Base-by-base conservation (phyloP, 2,329 filamentous ascomycete genomes). In the Uncinocarpus reesii region DNA sequence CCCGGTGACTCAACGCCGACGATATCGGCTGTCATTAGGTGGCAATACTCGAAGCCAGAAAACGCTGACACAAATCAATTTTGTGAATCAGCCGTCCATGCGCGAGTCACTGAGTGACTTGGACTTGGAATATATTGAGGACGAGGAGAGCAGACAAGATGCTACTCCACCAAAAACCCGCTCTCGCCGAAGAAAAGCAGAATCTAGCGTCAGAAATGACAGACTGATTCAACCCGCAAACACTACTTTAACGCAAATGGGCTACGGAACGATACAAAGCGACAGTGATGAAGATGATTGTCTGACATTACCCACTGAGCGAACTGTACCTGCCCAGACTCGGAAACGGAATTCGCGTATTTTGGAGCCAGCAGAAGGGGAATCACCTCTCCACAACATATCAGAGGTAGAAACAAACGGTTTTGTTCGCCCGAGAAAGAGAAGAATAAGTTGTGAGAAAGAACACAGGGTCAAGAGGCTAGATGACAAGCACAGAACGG, bases 51-150 rank as follows among this genome's bases (percentile, higher is more conserved):
- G 45, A 6, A 61, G 58, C 11, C 67, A 70, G 40, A 60, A 64
- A 1, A 70, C 67, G 0, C 59, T 70, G 13, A 70, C 67, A 1
- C 67, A 70, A 49, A 65, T 70, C 42, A 65, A 64, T 31, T 69
- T 63, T 43, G 64, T 67, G 38, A 60, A 59, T 2, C 59, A 36
- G 55, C 47, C 32, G 53, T 42, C 45, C 52, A 50, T 51, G 4
- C 7, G 2, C 21, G 31, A 10, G 45, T 35, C 42, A 49, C 48
- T 41, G 28, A 56, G 58, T 42, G 50, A 62, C 35, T 58, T 60
- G 4, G 51, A 60, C 24, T 56, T 64, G n/a, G 56, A 63, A 32
- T 65, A 65, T 49, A 57, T 65, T 16, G 56, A 60, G 7, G 52
- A 56, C 28, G 47, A 53, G 7, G 31, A 62, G 37, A 52, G 60